Percentiles rank a stretch among this genome's conserved stretches.
phyloP scores from a whole-genome alignment of 768 basidiomycete genomes.

The Pisolithus sp. region DNA sequence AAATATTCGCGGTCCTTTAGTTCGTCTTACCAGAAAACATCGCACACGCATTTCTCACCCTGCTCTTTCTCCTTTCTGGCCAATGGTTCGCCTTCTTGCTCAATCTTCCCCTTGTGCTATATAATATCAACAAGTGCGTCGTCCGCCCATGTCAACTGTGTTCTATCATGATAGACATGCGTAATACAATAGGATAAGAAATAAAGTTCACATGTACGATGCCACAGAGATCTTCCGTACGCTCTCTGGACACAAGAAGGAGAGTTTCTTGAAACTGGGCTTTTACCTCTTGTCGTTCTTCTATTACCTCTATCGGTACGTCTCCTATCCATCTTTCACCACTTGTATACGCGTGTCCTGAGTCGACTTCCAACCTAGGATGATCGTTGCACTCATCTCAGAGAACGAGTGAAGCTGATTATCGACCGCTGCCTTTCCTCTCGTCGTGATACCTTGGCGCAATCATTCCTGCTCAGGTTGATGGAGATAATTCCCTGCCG shows the following conservation, averaged over 20 bases:
- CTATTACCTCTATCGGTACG: constrained; percentile 86
- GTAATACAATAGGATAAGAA: constrained; percentile 59
- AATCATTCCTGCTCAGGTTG: too few species aligned
- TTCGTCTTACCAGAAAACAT: constrained; percentile 97
- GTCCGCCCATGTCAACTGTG: background rate
- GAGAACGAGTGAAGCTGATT: constrained; percentile 51
- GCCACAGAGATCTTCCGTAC: constrained; percentile 99
- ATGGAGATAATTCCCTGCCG: too few species aligned
- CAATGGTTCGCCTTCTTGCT: constrained; percentile 93
- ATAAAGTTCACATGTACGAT: constrained; percentile 97
- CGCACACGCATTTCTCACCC: constrained; percentile 86
- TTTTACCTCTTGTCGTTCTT: constrained; percentile 91
- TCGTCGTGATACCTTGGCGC: too few species aligned
- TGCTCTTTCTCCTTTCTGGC: constrained; percentile 88
- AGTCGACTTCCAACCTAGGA: constrained; percentile 36
- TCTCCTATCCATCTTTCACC: constrained; percentile 3
- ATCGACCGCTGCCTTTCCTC: background rate
- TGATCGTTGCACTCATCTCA: constrained; percentile 84
- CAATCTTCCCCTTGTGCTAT: constrained; percentile 83
- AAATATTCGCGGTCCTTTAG: constrained; percentile 34
- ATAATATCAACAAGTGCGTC: constrained; percentile 90
- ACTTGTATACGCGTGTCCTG: background rate
- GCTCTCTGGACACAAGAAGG: constrained; percentile 89
- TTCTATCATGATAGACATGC: background rate
- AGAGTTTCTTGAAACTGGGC: constrained; percentile 90